Evolutionary conservation across 2,329 filamentous ascomycete genomes (phyloP).

Genomic region (Ceratocystis cacaofunesta): DNA sequence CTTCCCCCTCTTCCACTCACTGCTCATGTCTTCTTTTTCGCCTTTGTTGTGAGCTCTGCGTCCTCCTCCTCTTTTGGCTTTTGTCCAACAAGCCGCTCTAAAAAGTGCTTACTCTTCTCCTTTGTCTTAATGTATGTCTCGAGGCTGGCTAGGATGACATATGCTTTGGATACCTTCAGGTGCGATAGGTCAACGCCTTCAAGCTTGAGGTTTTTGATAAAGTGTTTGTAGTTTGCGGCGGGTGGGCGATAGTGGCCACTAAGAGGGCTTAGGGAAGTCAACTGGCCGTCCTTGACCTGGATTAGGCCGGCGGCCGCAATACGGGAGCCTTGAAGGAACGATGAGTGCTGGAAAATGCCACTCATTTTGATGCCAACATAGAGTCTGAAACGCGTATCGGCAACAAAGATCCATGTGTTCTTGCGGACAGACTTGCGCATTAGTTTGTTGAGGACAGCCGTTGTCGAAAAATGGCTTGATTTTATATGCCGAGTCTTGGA

Average conservation of each 20-base stretch:
- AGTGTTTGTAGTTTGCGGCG: slow-evolving; percentile 66
- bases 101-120: slow-evolving; percentile 41
- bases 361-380: slow-evolving; percentile 85
- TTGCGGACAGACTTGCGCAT: slow-evolving; percentile 66
- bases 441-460: slow-evolving; percentile 63
- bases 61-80: slow-evolving; percentile 7
- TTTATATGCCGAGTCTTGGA: slow-evolving; percentile 14
- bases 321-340: slow-evolving; percentile 69
- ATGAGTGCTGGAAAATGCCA: slow-evolving; percentile 81
- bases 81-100: slow-evolving; percentile 23
- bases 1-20: neutral
- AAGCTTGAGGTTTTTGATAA: slow-evolving; percentile 57
- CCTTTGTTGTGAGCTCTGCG: slow-evolving; percentile 1
- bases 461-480: slow-evolving; percentile 48
- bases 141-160: slow-evolving; percentile 66
- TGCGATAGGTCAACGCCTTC: slow-evolving; percentile 65
- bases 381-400: slow-evolving; percentile 68
- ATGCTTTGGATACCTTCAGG: slow-evolving; percentile 66
- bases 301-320: slow-evolving; percentile 74
- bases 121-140: slow-evolving; percentile 64
- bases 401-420: slow-evolving; percentile 89
- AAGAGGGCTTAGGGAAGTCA: slow-evolving; percentile 56
- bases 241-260: slow-evolving; percentile 79
- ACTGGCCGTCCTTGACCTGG: slow-evolving; percentile 65
- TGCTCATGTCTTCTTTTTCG: neutral